Base-by-base conservation (phyloP, 345 rosid genomes). In the Diplotaxis tenuifolia region DNA sequence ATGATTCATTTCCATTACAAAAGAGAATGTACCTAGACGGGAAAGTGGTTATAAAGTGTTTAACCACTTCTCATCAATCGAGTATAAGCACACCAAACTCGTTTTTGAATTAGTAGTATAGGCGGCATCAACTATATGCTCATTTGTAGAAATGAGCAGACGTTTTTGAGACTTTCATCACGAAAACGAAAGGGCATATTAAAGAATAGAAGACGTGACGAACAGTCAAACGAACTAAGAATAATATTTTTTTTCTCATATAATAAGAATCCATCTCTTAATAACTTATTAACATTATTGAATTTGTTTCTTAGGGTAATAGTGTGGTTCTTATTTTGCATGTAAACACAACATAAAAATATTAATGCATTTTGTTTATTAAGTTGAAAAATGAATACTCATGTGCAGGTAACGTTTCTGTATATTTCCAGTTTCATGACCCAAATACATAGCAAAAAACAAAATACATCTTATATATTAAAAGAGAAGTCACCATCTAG, bases 21-120 rank as follows among this genome's bases (percentile, higher is more conserved):
- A 60, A 20, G 25, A 75, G 72, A 53, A 19, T 75, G 79, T 15
- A 69, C 23, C 29, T 54, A 22, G 75, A 69, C 53, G 38, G 56
- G 23, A 62, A 55, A 29, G 58, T 69, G 75, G 75, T 36, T 28
- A 21, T 28, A 10, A 49, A n/a, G 70, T 23, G 65, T 16, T 52
- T 32, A 7, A 62, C 28, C 14, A 40, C 4, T 49, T 16, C 15
- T 70, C 49, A 16, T 0, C 38, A 1, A 52, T 72, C 27, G 5
- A 53, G 10, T 21, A 29, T 7, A 36, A 73, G 50, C 9, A 65
- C 19, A 38, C 21, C 22, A 66, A 59, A 65, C 12, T 45, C n/a
- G 59, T 65, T 64, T n/a, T 40, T 2, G 2, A 52, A 0, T n/a
- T 8, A 16, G 16, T 31, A 11, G 16, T 31, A 11, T 45, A 29